Evolutionary conservation across 2,329 filamentous ascomycete genomes (phyloP), one percentile per base, ranked within the genome.

Genomic region (Didymella pinodella): DNA sequence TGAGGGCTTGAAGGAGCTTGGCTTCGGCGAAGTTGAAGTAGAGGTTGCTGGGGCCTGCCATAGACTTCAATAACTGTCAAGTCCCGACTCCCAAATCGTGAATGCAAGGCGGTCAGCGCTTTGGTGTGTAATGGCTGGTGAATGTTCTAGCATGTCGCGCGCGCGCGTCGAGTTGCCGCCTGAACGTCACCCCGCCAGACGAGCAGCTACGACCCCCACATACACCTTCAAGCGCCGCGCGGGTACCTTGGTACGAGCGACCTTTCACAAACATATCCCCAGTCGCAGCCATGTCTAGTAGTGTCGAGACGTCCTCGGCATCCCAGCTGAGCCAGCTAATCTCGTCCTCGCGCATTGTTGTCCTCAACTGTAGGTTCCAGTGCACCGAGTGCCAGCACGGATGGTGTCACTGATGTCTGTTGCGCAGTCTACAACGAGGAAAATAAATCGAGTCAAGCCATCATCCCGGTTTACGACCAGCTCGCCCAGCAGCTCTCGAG

Each of bases 381-480:
- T 51, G 43, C 50, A 45, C 41, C 57, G 64, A 47, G 43, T n/a
- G 53, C 29, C 25, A 43, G 47, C 52, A 60, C 44, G 67, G 66
- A 61, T 70, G 50, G 51, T 45, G 43, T 58, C 63, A 54, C 65
- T 73, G 49, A 70, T 65, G 34, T 69, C 61, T 61, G 61, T 48
- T 58, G 26, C 52, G 36, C 70, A 96, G 92, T 97, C 83, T 94
- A 91, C 72, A 92, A 93, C 71, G 89, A 92, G 72, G 95, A 90
- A 89, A 96, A 91, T 74, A 88, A 82, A 32, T 90, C 92, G 72
- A 96, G 93, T 85, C 90, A 92, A 70, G 84, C 86, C 65, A 93
- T 98, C 66, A 90, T 90, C 6, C 92, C 93, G 18, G 78, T 93
- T 63, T 97, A 92, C 81, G 91, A 95, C 71, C 82, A 88, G 74